These are phyloP conservation scores for Emmonsiellopsis sp. DNA, from an alignment of 2,329 filamentous ascomycete genomes.

Conservation along the genomic window DNA sequence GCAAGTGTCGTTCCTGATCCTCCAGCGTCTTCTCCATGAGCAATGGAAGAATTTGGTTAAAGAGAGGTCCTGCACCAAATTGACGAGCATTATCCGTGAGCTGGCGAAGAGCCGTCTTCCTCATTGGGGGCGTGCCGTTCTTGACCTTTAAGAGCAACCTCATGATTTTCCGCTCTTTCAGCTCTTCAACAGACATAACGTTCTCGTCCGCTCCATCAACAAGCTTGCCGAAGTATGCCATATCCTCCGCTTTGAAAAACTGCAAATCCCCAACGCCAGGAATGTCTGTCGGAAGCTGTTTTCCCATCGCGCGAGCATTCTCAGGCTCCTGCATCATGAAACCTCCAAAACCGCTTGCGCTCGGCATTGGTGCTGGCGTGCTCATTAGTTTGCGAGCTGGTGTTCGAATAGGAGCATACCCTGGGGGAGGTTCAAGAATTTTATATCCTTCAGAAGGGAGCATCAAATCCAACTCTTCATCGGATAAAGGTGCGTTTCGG, in stretches of 20 bases:
- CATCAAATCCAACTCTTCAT: conserved; percentile 89
- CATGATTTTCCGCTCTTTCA: conserved; percentile 99
- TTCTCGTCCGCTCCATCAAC: conserved; percentile 92
- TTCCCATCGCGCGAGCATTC: conserved; percentile 70
- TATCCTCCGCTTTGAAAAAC: conserved; percentile 97
- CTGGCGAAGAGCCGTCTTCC: conserved; percentile 94
- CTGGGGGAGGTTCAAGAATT: conserved; percentile 78
- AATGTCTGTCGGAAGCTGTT: conserved; percentile 84
- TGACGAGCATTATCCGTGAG: conserved; percentile 94
- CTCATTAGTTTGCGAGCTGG: conserved; percentile 66
- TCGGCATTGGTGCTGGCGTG: conserved; percentile 56
- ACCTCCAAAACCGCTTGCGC: conserved; percentile 56
- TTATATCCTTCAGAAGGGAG: conserved; percentile 90
- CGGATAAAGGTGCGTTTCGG: conserved; percentile 74
- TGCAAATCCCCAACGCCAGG: conserved; percentile 92
- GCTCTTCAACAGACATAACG: conserved; percentile 79
- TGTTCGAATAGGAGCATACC: conserved; percentile 76
- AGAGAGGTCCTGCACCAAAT: conserved; percentile 87
- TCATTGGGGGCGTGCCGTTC: conserved; percentile 96
- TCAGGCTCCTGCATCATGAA: conserved; percentile 98
- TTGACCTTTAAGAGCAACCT: conserved; percentile 93
- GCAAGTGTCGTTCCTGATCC: conserved; percentile 92
- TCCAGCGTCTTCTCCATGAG: conserved; percentile 98
- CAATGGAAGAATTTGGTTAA: conserved; percentile 93
- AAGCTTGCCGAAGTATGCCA: conserved; percentile 97